Evolutionary conservation across 2,329 filamentous ascomycete species (phyloP).

Genomic region (Aspergillus hortae): DNA sequence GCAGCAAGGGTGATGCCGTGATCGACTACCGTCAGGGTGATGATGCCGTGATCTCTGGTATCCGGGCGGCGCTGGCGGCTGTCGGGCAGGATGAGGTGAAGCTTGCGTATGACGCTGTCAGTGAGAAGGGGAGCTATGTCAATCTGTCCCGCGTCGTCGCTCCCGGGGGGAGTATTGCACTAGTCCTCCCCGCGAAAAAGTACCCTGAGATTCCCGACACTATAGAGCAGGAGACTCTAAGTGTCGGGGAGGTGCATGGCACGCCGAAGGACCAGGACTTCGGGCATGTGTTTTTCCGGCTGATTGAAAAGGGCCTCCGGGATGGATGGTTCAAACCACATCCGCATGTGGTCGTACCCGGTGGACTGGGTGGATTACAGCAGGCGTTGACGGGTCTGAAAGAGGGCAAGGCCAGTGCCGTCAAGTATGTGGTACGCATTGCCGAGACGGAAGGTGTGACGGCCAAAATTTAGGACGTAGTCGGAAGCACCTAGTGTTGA

Average conservation of each 20-base stretch:
- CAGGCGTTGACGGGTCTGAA: constrained; percentile 53
- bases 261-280: constrained; percentile 30
- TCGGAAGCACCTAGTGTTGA: too few relatives aligned
- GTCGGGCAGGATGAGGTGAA: constrained; percentile 30
- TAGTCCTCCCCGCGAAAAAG: constrained; percentile 43
- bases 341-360: constrained; percentile 49
- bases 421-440: constrained; percentile 62
- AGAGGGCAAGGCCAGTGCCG: constrained; percentile 58
- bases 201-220: constrained; percentile 37
- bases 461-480: neutral
- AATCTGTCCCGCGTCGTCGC: constrained; percentile 47
- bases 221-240: constrained; percentile 38
- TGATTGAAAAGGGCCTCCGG: constrained; percentile 44
- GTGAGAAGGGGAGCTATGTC: constrained; percentile 48
- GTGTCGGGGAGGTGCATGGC: constrained; percentile 28
- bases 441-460: constrained; percentile 39
- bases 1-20: constrained; percentile 53
- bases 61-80: constrained; percentile 19
- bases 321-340: constrained; percentile 51
- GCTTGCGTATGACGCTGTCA: constrained; percentile 55
- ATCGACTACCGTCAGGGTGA: constrained; percentile 60
- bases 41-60: constrained; percentile 49
- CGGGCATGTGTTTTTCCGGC: constrained; percentile 44
- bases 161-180: constrained; percentile 34
- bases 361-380: constrained; percentile 55